These are phyloP conservation scores for Hypoxylon rubiginosum DNA, from an alignment of 2,329 filamentous ascomycete species.

Conservation along the genomic window DNA sequence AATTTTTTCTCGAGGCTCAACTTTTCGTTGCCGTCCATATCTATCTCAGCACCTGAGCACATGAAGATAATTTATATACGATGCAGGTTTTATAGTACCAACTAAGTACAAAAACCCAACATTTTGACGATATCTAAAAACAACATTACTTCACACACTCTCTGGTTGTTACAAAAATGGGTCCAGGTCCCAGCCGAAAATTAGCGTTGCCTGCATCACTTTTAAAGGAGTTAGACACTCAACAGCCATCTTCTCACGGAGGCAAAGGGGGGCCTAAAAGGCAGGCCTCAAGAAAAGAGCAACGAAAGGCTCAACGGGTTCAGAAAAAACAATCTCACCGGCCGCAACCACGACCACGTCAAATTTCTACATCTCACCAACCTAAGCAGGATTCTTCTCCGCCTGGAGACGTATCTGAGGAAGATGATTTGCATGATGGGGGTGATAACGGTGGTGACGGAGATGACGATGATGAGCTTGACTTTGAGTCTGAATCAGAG, in stretches of 20 bases:
- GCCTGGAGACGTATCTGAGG: conserved; percentile 15
- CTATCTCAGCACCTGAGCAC: neutral
- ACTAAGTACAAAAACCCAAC: neutral
- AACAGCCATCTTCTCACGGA: conserved; percentile 26
- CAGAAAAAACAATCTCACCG: conserved; percentile 49
- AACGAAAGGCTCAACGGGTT: conserved; percentile 50
- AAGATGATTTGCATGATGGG: conserved; percentile 27
- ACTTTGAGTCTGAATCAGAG: conserved; percentile 47
- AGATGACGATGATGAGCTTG: conserved; percentile 44
- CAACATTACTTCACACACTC: neutral
- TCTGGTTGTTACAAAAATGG: conserved; percentile 43
- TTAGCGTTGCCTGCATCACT: conserved; percentile 60
- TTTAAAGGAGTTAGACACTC: conserved; percentile 58
- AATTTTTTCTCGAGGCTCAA: too few species aligned
- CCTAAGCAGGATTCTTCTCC: conserved; percentile 14
- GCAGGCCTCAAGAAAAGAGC: conserved; percentile 51
- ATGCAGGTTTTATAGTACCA: neutral
- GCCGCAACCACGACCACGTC: conserved; percentile 47
- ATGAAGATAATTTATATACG: conserved; percentile 16
- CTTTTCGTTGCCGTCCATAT: neutral
- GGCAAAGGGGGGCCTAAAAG: conserved; percentile 37
- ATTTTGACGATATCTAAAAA: neutral
- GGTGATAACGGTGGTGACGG: conserved; percentile 44
- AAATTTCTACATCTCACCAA: conserved; percentile 23
- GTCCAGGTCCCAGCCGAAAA: conserved; percentile 51